Percentiles rank a stretch among this genome's conserved stretches.
Conservation (phyloP, 352 stramenopile genomes). For the Phytophthora cryptogea region DNA sequence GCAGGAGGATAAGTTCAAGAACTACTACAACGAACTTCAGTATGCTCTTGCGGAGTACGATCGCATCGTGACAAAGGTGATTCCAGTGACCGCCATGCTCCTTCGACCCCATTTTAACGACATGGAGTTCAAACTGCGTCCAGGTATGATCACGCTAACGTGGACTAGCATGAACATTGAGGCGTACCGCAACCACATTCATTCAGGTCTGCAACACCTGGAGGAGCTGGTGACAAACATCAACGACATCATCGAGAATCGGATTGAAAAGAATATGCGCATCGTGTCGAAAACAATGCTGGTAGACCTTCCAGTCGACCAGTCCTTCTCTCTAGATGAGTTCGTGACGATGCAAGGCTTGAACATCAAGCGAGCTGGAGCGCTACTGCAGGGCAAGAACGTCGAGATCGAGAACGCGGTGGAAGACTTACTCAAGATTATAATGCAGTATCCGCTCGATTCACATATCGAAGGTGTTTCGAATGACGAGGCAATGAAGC, state of each 20-base stretch:
- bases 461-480: slow-evolving; percentile 94
- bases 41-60: slow-evolving; percentile 98
- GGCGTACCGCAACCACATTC: slow-evolving; percentile 95
- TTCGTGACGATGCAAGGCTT: slow-evolving; percentile 97
- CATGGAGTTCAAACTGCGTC: slow-evolving; percentile 98
- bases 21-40: slow-evolving; percentile 98
- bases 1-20: slow-evolving; percentile 99
- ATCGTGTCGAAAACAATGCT: slow-evolving; percentile 98
- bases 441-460: slow-evolving; percentile 94
- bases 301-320: slow-evolving; percentile 96
- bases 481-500: slow-evolving; percentile 94
- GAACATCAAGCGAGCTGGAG: slow-evolving; percentile 92
- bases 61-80: slow-evolving; percentile 96
- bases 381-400: slow-evolving; percentile 97
- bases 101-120: slow-evolving; percentile 98
- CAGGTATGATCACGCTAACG: slow-evolving; percentile 99
- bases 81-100: slow-evolving; percentile 96
- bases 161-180: slow-evolving; percentile 99
- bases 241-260: slow-evolving; percentile 99
- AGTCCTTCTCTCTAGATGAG: slow-evolving; percentile 97
- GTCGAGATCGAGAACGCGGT: slow-evolving; percentile 98
- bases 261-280: slow-evolving; percentile 99
- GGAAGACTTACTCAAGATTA: slow-evolving; percentile 97
- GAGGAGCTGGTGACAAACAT: slow-evolving; percentile 98
- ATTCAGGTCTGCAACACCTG: slow-evolving; percentile 93